Base-by-base conservation (phyloP, 139 green algal genomes). In the Asterochloris sp. region DNA sequence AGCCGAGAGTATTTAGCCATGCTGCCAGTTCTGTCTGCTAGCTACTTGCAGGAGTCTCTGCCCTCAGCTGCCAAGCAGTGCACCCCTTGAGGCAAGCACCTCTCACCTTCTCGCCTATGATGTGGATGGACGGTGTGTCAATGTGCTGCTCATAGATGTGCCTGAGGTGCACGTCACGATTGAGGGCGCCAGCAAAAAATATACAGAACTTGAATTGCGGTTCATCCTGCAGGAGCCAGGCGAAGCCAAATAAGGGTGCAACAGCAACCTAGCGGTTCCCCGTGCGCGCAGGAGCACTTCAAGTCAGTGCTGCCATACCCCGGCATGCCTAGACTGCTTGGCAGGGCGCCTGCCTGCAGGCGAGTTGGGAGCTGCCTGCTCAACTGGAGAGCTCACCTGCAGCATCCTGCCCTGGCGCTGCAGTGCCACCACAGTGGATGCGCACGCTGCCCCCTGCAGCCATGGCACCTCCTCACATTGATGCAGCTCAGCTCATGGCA, bases 191-290 rank as follows among this genome's bases (percentile, higher is more conserved):
- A 12, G 83, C 90, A 79, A 94, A 91, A 0, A 85, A 80, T 9
- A 94, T 76, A 63, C 61, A 74, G 79, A 94, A 93, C 23, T 81
- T 82, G 24, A 94, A 74, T 12, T 17, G 83, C 19, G 89, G 83
- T 23, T 83, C 26, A 0, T 76, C 82, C 26, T 87, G 73, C 60
- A 74, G 54, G 26, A 77, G 64, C 0, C 81, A 84, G 11, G 68
- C 62, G 38, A 6, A 6, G 38, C 38, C 38, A 6, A 2, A 54
- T 54, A 6, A 54, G 38, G 38, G 38, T 54, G 38, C 38, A 54
- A 54, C 38, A 54, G 38, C 38, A 54, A 54, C 4, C 38, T 54
- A 6, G 38, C 38, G 2, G 38, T 54, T 54, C 38, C n/a, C 38
- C 6, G 38, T 54, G 38, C 38, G 6, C 38, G 38, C 38, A 54